Conservation (phyloP, 1,284 basidiomycete genomes). For the Heterobasidion irregulare region DNA sequence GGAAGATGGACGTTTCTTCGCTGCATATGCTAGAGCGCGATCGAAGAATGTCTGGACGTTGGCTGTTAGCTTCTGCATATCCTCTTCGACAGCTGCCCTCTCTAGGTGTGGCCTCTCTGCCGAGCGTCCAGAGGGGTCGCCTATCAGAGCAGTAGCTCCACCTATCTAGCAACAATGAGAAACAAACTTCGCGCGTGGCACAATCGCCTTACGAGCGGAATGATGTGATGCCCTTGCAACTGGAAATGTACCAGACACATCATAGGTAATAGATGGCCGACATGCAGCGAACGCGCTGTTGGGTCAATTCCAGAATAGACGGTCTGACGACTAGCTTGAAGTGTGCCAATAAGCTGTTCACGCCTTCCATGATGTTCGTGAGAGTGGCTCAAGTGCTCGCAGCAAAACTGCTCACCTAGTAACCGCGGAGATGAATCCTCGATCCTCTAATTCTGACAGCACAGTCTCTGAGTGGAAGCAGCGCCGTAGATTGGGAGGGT, state of each 20-base stretch:
- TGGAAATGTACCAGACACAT: constrained; percentile 86
- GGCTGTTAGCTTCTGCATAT: constrained; percentile 58
- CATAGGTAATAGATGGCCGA: constrained; percentile 89
- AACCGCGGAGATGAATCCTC: constrained; percentile 40
- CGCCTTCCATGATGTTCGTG: constrained; percentile 14
- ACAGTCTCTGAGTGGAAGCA: neutral
- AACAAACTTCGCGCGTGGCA: neutral
- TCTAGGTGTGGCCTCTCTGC: constrained; percentile 76
- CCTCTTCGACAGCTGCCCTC: constrained; percentile 50
- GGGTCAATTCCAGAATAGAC: constrained; percentile 93
- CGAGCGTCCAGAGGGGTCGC: constrained; percentile 89
- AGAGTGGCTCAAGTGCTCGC: neutral
- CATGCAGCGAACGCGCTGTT: constrained; percentile 83
- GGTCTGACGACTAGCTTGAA: constrained; percentile 33
- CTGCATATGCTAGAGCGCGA: constrained; percentile 57
- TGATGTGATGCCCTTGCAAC: constrained; percentile 69
- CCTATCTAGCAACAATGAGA: constrained; percentile 64
- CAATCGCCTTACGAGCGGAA: constrained; percentile 45
- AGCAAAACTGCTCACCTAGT: constrained; percentile 25
- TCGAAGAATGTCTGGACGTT: constrained; percentile 72
- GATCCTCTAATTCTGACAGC: constrained; percentile 29
- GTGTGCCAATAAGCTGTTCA: constrained; percentile 28
- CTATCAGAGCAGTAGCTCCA: constrained; percentile 93
- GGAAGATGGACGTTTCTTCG: constrained; percentile 17
- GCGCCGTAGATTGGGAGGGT: neutral